Percentiles rank a stretch among this genome's conserved stretches.
These are phyloP conservation scores for Logfia minima DNA, from an alignment of 129 eudicot species.

Conservation along the genomic window DNA sequence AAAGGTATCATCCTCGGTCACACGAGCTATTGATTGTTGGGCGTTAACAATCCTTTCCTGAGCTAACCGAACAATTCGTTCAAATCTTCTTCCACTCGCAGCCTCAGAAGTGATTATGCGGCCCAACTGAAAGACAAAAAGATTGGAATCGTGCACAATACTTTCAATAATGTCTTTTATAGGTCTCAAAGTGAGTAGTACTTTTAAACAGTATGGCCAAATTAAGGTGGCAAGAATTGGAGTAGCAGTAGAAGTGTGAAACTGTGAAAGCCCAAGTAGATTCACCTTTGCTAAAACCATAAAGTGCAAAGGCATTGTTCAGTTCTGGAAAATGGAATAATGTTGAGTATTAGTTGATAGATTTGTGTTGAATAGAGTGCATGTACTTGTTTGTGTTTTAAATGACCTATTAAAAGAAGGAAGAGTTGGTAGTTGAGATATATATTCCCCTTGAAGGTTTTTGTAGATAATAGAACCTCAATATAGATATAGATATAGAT, in stretches of 20 bases:
- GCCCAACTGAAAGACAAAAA: conserved; percentile 49
- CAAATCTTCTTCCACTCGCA: conserved; percentile 23
- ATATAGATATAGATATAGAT: too few species aligned
- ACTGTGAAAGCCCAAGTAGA: conserved; percentile 19
- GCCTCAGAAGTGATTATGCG: conserved; percentile 22
- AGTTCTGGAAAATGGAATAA: not conserved
- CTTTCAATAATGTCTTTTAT: conserved; percentile 23
- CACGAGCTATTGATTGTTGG: conserved; percentile 3
- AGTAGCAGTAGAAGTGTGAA: conserved; percentile 10
- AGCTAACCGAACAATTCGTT: conserved; percentile 37
- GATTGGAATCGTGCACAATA: conserved; percentile 26
- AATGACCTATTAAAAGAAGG: too few species aligned
- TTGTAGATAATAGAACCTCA: too few species aligned
- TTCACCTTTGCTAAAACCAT: conserved; percentile 46
- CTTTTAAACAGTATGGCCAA: conserved; percentile 52
- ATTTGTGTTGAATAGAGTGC: not conserved
- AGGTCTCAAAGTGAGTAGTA: conserved; percentile 40
- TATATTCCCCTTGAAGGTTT: too few species aligned
- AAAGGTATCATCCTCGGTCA: conserved; percentile 33
- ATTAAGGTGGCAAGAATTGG: conserved; percentile 41
- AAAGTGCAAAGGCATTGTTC: conserved; percentile 35
- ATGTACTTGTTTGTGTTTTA: too few species aligned
- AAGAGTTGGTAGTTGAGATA: too few species aligned
- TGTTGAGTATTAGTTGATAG: not conserved
- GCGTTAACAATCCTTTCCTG: conserved; percentile 24